phyloP scores from a whole-genome alignment of 2,329 filamentous ascomycete genomes.

The Fusarium illudens region DNA sequence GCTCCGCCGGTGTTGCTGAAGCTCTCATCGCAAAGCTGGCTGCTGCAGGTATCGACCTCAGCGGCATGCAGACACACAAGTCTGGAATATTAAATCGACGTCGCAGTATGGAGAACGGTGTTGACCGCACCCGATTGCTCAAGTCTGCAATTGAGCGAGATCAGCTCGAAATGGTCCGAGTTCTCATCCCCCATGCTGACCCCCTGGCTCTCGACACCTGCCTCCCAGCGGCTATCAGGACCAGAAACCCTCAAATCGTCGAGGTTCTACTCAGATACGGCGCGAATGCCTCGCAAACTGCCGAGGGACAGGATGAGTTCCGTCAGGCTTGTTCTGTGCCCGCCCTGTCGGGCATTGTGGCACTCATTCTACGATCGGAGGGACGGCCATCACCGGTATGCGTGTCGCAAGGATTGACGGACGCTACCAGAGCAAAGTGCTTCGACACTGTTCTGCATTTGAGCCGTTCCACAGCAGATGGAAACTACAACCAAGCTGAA shows the following conservation, averaged over 20 bases:
- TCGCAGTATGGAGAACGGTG: slow-evolving; percentile 58
- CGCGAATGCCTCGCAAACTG: slow-evolving; percentile 56
- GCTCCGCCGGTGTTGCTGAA: slow-evolving; percentile 64
- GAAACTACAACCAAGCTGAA: slow-evolving; percentile 60
- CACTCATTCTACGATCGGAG: slow-evolving; percentile 59
- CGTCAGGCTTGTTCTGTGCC: slow-evolving; percentile 59
- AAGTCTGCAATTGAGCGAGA: slow-evolving; percentile 60
- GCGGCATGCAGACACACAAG: slow-evolving; percentile 58
- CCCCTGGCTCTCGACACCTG: slow-evolving; percentile 58
- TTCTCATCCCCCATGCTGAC: slow-evolving; percentile 63
- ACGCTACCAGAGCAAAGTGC: slow-evolving; percentile 60
- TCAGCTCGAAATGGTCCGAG: slow-evolving; percentile 62
- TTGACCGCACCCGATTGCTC: slow-evolving; percentile 60
- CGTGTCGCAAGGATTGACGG: slow-evolving; percentile 61
- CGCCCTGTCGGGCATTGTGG: slow-evolving; percentile 56
- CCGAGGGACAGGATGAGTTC: slow-evolving; percentile 63
- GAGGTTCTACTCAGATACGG: slow-evolving; percentile 61
- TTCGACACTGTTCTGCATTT: slow-evolving; percentile 60
- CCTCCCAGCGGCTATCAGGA: slow-evolving; percentile 58
- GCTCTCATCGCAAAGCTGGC: slow-evolving; percentile 61
- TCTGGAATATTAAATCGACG: slow-evolving; percentile 58
- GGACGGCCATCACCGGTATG: slow-evolving; percentile 54
- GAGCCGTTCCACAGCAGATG: slow-evolving; percentile 62
- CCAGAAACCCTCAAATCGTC: slow-evolving; percentile 53
- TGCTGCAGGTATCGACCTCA: slow-evolving; percentile 60